phyloP scores from a whole-genome alignment of 805 yeast species.

The Millerozyma miso region DNA sequence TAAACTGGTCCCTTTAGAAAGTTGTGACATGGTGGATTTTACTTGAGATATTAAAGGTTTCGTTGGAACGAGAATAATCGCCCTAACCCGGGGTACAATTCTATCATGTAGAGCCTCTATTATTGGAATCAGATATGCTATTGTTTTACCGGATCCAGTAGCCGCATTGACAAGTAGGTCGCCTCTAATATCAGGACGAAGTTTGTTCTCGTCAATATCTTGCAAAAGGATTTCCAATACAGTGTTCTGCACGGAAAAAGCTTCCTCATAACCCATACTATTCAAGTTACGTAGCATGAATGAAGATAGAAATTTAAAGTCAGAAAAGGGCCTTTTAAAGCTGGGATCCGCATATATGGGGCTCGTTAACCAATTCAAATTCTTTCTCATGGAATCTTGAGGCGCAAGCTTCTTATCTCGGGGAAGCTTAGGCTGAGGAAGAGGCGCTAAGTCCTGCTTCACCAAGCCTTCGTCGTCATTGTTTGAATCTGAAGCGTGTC shows the following conservation, averaged over 20 bases:
- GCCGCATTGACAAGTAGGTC: slow-evolving; percentile 88
- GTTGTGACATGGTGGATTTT: slow-evolving; percentile 50
- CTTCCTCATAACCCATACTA: slow-evolving; percentile 44
- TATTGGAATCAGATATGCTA: slow-evolving; percentile 83
- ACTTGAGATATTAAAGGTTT: slow-evolving; percentile 85
- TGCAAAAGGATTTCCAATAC: slow-evolving; percentile 53
- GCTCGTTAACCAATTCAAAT: slow-evolving; percentile 61
- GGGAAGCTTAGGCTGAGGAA: slow-evolving; percentile 81
- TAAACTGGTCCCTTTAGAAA: slow-evolving; percentile 66
- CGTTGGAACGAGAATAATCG: slow-evolving; percentile 84
- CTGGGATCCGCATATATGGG: slow-evolving; percentile 57
- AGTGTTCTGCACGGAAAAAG: slow-evolving; percentile 75
- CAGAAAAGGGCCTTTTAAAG: slow-evolving; percentile 42
- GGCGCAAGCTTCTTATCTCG: slow-evolving; percentile 40
- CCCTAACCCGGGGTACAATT: slow-evolving; percentile 67
- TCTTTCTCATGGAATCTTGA: slow-evolving; percentile 22
- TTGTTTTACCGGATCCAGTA: slow-evolving; percentile 94
- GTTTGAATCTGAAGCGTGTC: slow-evolving; percentile 7
- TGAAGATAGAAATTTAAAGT: slow-evolving; percentile 39
- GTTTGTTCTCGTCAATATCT: slow-evolving; percentile 36
- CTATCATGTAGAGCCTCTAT: slow-evolving; percentile 62
- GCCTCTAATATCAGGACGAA: slow-evolving; percentile 55
- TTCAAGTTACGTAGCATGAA: slow-evolving; percentile 44
- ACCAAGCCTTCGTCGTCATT: slow-evolving; percentile 14
- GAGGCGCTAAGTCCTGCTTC: slow-evolving; percentile 51